Conservation (phyloP, 257 asterid genomes). For the Handroanthus guayacan region DNA sequence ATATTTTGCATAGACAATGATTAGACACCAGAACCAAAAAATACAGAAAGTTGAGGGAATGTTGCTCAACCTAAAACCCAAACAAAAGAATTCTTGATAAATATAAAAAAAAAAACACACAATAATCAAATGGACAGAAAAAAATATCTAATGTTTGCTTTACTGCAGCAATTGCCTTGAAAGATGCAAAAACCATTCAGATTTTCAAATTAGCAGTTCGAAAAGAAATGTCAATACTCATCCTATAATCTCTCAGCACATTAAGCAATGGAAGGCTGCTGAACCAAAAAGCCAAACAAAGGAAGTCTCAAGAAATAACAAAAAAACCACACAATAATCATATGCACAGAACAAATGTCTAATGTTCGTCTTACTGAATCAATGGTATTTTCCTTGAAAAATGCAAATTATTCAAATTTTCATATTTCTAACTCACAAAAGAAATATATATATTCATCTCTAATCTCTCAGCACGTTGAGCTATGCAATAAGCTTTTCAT, state of each 20-base stretch:
- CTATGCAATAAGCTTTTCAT: not conserved
- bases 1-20: not conserved
- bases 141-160: not conserved
- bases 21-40: not conserved
- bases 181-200: no score
- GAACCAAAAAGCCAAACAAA: not conserved
- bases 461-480: slow-evolving; percentile 1
- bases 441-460: not conserved
- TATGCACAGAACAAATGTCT: not conserved
- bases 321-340: not conserved
- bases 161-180: not conserved
- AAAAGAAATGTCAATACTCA: no score
- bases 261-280: not conserved
- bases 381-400: not conserved
- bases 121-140: not conserved
- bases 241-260: no score
- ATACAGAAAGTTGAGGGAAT: not conserved
- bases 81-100: not conserved
- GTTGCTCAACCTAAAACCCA: not conserved
- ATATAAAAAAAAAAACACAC: not conserved
- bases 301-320: not conserved
- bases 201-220: no score
- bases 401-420: not conserved
- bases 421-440: not conserved
- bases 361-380: not conserved